Base-by-base conservation (phyloP, 768 basidiomycete genomes). In the Pleurotus tuber-regium region DNA sequence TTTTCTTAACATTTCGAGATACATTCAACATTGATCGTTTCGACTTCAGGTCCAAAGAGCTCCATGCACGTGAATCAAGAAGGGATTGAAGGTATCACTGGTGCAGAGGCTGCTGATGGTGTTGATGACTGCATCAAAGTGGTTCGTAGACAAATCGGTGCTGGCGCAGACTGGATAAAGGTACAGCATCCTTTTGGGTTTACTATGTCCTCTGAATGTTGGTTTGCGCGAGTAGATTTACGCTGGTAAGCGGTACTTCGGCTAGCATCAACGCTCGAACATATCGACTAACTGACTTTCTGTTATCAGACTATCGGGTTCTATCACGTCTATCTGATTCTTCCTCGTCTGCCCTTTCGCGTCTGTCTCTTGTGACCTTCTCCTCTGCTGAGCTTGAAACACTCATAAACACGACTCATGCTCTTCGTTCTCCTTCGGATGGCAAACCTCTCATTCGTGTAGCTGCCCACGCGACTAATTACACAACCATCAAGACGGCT, bases 101-200 rank as follows among this genome's bases (percentile, higher is more conserved):
- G 84, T 4, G 81, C 82, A 7, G 78, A 83, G 52, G 72, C 74
- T 3, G 83, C 75, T 1, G 83, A 86, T 55, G 85, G 84, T 1
- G 64, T 73, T 19, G 77, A 75, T 26, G 80, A 71, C 28, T 82
- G 84, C 57, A 61, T 77, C 33, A 73, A 71, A 53, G 82, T 76
- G 10, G 80, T 84, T 4, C 70, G 83, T 23, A 73, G 71, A 52
- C 85, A 86, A 56, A 74, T 86, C 50, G 83, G 83, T 25, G 77
- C 80, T 10, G 83, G 83, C 5, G 79, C 84, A 3, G 85, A 86
- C 63, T 83, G 79, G 79, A 82, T 87, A 56, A 85, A 86, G 75
- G 79, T 80, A 53, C 35, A 19, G n/a, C n/a, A n/a, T n/a, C n/a
- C n/a, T n/a, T n/a, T n/a, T n/a, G n/a, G n/a, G n/a, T n/a, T n/a